phyloP scores from a whole-genome alignment of 129 eudicot species.

The Cynara cardunculus region DNA sequence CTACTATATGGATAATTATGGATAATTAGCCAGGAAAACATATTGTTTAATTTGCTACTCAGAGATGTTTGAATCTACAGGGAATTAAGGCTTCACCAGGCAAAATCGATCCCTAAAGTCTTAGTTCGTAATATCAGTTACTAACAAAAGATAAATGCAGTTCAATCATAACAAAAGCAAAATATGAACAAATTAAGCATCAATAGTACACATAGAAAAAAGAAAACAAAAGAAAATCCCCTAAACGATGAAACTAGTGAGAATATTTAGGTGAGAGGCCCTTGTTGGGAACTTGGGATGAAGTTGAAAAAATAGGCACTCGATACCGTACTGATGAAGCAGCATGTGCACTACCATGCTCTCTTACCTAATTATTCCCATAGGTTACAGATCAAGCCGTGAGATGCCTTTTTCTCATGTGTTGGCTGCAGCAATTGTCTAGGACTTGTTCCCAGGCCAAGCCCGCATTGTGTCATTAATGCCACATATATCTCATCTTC shows the following conservation, averaged over 20 bases:
- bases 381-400: neutral
- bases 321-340: neutral
- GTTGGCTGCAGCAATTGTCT: neutral
- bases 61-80: neutral
- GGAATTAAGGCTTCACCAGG: neutral
- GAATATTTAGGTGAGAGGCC: neutral
- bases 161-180: neutral
- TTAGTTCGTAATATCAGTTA: neutral
- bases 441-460: neutral
- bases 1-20: neutral
- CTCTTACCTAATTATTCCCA: neutral
- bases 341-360: neutral
- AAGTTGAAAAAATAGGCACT: neutral
- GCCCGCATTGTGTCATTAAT: neutral
- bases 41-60: neutral
- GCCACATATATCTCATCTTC: neutral
- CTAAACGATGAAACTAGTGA: neutral
- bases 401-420: constrained; percentile 1
- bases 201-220: neutral
- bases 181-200: neutral
- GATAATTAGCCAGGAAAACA: neutral
- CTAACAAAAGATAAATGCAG: neutral
- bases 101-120: neutral
- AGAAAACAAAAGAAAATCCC: neutral
- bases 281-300: neutral